phyloP scores from a whole-genome alignment of 768 basidiomycete species.

The Hygrocybe punicea region DNA sequence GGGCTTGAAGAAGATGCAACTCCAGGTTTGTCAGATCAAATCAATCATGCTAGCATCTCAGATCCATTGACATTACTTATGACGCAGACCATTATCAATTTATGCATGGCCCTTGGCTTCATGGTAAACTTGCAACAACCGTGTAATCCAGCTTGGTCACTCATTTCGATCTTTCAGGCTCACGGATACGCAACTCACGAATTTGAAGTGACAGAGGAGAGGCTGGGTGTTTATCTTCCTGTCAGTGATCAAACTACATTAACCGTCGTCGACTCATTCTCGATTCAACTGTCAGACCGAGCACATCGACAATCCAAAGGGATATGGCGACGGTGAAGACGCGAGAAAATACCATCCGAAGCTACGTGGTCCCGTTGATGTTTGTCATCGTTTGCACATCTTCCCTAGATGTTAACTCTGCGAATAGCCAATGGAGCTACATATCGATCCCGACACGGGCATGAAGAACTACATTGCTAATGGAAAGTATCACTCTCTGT shows the following conservation, averaged over 20 bases:
- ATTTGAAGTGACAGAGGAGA: slow-evolving; percentile 81
- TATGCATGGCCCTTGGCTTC: slow-evolving; percentile 90
- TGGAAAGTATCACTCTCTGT: slow-evolving; percentile 33
- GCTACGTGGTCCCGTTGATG: slow-evolving; percentile 80
- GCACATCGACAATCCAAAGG: slow-evolving; percentile 92
- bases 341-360: slow-evolving; percentile 71
- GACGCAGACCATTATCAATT: slow-evolving; percentile 74
- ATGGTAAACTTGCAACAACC: slow-evolving; percentile 44
- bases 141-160: background rate
- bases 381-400: slow-evolving; percentile 28
- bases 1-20: slow-evolving; percentile 64
- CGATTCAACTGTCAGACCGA: slow-evolving; percentile 48
- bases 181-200: slow-evolving; percentile 79
- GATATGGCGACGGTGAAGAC: slow-evolving; percentile 83
- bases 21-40: slow-evolving; percentile 49
- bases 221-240: slow-evolving; percentile 82
- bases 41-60: background rate
- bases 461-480: slow-evolving; percentile 98
- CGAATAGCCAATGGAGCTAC: slow-evolving; percentile 68
- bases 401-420: background rate
- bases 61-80: background rate
- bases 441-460: slow-evolving; percentile 78
- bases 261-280: background rate
- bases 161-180: slow-evolving; percentile 41
- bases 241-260: slow-evolving; percentile 39